Evolutionary conservation across 768 basidiomycete genomes (phyloP).

Genomic region (Fistulinella prunicolor): DNA sequence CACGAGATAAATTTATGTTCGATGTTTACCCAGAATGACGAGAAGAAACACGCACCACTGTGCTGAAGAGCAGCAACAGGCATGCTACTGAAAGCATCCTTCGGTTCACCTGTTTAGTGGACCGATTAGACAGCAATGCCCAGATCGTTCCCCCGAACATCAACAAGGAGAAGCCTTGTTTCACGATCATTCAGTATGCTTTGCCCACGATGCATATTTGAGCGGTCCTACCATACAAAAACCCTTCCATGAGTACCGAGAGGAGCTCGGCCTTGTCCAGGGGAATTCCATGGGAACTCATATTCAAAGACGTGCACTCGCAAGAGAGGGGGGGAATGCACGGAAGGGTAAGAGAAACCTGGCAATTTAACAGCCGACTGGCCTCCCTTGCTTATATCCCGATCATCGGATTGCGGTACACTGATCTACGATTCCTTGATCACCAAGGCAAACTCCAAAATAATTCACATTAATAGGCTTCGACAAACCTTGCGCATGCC

Average conservation of each 20-base stretch:
- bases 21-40: neutral
- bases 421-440: no score
- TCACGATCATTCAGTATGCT: neutral
- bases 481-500: no score
- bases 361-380: no score
- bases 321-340: neutral
- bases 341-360: neutral
- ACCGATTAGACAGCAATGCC: conserved; percentile 12
- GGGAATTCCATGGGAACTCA: conserved; percentile 2
- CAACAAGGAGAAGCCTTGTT: conserved; percentile 33
- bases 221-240: conserved; percentile 17
- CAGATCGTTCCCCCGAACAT: conserved; percentile 35
- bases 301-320: neutral
- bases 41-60: conserved; percentile 17
- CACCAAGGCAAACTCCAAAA: no score
- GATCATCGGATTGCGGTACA: no score
- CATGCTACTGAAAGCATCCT: conserved; percentile 24
- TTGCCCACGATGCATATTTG: neutral
- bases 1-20: neutral
- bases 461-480: no score
- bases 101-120: conserved; percentile 12
- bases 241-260: conserved; percentile 16
- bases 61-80: conserved; percentile 31
- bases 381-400: no score
- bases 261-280: conserved; percentile 23